These are phyloP conservation scores for Venturia asperata DNA, from an alignment of 2,329 filamentous ascomycete species.

Conservation along the genomic window DNA sequence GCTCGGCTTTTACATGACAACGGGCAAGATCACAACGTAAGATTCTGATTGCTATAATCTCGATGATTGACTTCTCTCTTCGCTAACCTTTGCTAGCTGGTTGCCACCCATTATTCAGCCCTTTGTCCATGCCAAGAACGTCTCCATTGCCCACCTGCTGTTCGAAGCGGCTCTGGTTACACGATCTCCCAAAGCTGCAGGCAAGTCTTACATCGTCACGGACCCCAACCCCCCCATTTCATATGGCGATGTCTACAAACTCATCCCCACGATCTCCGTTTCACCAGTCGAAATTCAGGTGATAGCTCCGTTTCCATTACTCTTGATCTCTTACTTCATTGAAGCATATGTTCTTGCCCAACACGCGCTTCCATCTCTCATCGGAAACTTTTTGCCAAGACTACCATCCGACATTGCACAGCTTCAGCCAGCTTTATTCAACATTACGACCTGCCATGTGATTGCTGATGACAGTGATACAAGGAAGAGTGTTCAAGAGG, in stretches of 20 bases:
- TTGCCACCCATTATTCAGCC: conserved; percentile 42
- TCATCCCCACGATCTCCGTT: conserved; percentile 28
- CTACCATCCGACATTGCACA: conserved; percentile 30
- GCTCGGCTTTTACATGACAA: conserved; percentile 12
- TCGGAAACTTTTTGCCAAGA: conserved; percentile 25
- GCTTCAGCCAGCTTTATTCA: conserved; percentile 36
- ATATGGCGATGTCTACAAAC: conserved; percentile 37
- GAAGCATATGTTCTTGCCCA: conserved; percentile 33
- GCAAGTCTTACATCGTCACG: conserved; percentile 45
- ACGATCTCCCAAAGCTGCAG: conserved; percentile 33
- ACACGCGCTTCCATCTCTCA: conserved; percentile 18
- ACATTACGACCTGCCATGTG: conserved; percentile 30
- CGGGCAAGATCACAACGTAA: conserved; percentile 16
- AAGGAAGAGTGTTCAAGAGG: conserved; percentile 33
- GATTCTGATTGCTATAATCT: not conserved
- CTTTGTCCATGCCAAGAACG: conserved; percentile 46
- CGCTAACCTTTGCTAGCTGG: conserved; percentile 37
- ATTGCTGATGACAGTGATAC: conserved; percentile 36
- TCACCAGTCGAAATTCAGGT: conserved; percentile 30
- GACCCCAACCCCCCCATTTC: conserved; percentile 43
- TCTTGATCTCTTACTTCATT: conserved; percentile 35
- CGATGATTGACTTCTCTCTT: conserved; percentile 33
- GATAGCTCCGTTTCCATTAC: conserved; percentile 33
- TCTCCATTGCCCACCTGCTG: conserved; percentile 47
- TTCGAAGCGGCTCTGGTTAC: conserved; percentile 47